Conservation (phyloP, 129 eudicot species). For the Flaveria bidentis region DNA sequence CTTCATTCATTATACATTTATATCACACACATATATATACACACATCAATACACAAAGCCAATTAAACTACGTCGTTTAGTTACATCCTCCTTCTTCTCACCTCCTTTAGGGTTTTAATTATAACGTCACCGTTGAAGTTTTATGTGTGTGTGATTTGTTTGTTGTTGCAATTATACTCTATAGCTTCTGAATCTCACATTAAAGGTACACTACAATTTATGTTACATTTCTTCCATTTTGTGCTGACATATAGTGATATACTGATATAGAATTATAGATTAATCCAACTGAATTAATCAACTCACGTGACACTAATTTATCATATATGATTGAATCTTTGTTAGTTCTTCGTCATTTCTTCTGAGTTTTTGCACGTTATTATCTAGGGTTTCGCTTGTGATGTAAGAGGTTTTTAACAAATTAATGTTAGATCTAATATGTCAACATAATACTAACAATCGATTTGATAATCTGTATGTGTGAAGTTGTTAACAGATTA, state of each 20-base stretch:
- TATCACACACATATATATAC: neutral
- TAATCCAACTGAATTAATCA: neutral
- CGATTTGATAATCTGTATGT: neutral
- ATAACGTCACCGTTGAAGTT: no score
- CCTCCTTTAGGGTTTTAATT: no score
- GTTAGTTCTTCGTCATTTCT: neutral
- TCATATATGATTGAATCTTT: neutral
- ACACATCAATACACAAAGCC: neutral
- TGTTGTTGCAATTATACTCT: neutral
- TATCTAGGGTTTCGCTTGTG: conserved; percentile 15
- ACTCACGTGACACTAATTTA: neutral
- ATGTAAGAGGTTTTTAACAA: neutral
- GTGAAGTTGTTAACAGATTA: conserved; percentile 29
- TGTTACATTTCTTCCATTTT: neutral
- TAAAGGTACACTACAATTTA: conserved; percentile 26
- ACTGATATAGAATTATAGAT: neutral
- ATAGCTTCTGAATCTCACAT: neutral
- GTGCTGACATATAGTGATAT: no score
- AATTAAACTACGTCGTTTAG: conserved; percentile 8
- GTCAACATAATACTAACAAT: no score
- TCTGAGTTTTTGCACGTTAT: neutral
- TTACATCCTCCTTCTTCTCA: conserved; percentile 1
- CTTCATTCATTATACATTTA: conserved; percentile 5
- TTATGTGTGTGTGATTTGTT: conserved; percentile 13
- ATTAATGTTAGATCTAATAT: neutral